Conservation (phyloP, 306 rosid genomes). For the Gillenia trifoliata region DNA sequence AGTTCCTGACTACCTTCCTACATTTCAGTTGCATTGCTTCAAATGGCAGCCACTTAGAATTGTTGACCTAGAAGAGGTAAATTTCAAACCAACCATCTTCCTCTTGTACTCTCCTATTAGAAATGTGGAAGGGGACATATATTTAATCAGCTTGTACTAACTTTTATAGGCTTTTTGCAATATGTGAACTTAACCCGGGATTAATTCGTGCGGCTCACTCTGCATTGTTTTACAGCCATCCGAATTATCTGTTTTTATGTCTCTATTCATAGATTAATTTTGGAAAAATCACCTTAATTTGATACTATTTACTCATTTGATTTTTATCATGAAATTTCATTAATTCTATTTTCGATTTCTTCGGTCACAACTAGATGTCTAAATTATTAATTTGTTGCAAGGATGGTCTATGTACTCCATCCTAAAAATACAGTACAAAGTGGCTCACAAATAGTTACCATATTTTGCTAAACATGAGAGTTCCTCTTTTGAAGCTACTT, state of each 20-base stretch:
- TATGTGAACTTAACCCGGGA: background rate
- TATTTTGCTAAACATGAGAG: no score
- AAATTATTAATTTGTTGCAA: no score
- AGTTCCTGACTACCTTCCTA: no score
- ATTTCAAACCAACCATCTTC: background rate
- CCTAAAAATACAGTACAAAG: no score
- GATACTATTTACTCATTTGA: background rate
- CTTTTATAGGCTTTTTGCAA: background rate
- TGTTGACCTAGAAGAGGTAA: background rate
- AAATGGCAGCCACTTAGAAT: background rate
- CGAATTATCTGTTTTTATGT: background rate
- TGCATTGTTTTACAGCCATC: no score
- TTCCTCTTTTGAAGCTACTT: no score
- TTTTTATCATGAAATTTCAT: background rate
- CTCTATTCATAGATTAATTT: no score
- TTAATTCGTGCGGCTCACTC: no score
- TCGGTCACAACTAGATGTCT: no score
- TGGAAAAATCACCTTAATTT: background rate
- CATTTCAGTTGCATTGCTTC: background rate
- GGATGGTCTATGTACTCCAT: no score
- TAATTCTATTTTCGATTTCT: no score
- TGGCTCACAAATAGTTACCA: no score
- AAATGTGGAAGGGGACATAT: background rate
- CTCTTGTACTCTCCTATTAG: background rate
- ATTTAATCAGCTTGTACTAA: background rate